Conservation (phyloP, 495 filamentous ascomycete species). For the Usnea hakonensis region DNA sequence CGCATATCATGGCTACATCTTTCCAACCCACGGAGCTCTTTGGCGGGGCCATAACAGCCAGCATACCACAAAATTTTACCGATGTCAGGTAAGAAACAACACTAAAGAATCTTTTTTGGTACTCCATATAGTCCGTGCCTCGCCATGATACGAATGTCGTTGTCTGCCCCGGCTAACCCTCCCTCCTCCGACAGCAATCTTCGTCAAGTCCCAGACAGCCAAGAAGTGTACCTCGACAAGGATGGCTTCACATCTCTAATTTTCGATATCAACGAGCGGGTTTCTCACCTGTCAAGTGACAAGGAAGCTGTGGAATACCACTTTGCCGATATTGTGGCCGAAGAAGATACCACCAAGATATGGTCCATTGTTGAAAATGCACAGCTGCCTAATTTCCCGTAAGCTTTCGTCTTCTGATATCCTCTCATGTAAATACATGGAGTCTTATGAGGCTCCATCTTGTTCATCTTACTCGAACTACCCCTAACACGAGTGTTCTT, state of each 20-base stretch:
- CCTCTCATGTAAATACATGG: not conserved
- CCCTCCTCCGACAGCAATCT: conserved; percentile 32
- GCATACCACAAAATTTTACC: conserved; percentile 63
- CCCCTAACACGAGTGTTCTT: conserved; percentile 14
- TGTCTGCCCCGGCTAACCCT: not conserved
- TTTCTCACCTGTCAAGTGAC: conserved; percentile 48
- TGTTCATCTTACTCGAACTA: not conserved
- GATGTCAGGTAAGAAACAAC: conserved; percentile 62
- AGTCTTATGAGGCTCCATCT: not conserved
- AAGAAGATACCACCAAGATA: conserved; percentile 48
- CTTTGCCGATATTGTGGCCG: conserved; percentile 66
- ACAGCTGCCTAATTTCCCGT: conserved; percentile 28
- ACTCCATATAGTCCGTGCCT: not conserved
- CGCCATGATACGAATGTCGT: too few relatives aligned
- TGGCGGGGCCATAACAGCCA: conserved; percentile 69
- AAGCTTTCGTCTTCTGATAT: not conserved
- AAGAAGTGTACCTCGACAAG: conserved; percentile 83
- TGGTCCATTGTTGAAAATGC: conserved; percentile 36
- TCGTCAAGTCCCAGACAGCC: conserved; percentile 86
- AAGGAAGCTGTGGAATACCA: conserved; percentile 65
- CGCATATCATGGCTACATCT: not conserved
- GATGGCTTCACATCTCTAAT: conserved; percentile 74
- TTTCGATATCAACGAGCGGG: conserved; percentile 78
- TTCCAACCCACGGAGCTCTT: conserved; percentile 60
- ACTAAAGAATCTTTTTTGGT: not conserved